These are phyloP conservation scores for Pulveroboletus frians DNA, from an alignment of 768 basidiomycete species.

Conservation along the genomic window DNA sequence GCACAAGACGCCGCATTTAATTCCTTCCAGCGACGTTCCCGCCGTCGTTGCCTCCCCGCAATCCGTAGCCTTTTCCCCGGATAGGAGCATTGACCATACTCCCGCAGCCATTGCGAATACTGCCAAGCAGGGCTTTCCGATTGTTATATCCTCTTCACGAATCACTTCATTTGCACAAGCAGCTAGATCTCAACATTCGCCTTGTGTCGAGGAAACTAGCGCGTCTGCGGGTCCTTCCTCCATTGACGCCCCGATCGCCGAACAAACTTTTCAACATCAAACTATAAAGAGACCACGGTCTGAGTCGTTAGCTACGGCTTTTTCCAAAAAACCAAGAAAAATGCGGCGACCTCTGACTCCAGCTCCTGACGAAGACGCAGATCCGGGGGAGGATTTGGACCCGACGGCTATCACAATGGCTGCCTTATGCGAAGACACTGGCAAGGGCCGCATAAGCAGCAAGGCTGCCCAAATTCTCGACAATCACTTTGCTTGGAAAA, in stretches of 20 bases:
- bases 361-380: conserved; percentile 51
- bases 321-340: conserved; percentile 33
- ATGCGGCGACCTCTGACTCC: conserved; percentile 46
- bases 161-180: conserved; percentile 2
- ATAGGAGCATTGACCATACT: conserved; percentile 1
- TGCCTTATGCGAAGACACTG: conserved; percentile 68
- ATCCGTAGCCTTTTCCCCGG: conserved; percentile 4
- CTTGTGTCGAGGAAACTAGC: background rate
- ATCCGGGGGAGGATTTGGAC: conserved; percentile 73
- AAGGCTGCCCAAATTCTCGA: conserved; percentile 67
- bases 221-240: conserved; percentile 6
- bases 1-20: background rate
- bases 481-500: conserved; percentile 71
- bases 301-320: conserved; percentile 11
- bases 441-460: conserved; percentile 73
- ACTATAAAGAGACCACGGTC: conserved; percentile 20
- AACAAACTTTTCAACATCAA: conserved; percentile 6
- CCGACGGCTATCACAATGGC: conserved; percentile 86
- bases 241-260: conserved; percentile 13
- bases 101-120: conserved; percentile 1
- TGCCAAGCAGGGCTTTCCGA: conserved; percentile 13
- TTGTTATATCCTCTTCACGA: conserved; percentile 17
- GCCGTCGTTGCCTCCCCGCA: background rate
- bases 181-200: background rate
- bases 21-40: background rate